Base-by-base conservation (phyloP, 176 grass and related monocot species). In the Bothriochloa decipiens region DNA sequence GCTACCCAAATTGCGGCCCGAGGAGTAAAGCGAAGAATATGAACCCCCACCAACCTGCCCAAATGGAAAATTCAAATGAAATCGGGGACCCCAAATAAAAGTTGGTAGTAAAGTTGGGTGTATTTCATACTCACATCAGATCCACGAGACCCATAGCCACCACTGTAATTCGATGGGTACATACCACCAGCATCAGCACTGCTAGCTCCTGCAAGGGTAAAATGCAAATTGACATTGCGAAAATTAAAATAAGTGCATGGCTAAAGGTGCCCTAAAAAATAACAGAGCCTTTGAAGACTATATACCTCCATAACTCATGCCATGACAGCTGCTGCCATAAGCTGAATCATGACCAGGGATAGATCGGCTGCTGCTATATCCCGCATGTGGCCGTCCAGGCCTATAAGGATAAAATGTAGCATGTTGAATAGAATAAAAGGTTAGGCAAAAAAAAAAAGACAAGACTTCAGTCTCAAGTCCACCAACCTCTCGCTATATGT, bases 281-380 rank as follows among this genome's bases (percentile, higher is more conserved):
- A 76, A 74, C 47, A 74, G 52, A 53, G 63, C n/a, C 40, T 37
- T 84, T 63, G 76, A 80, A 80, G 37, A 65, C 46, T 49, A 81
- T 49, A 81, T 94, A 94, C 96, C 93, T 88, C 83, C 90, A 88
- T 96, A 98, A 83, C 33, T 79, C 87, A 89, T 61, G 75, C 88
- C 89, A 84, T 98, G 87, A 46, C 86, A 89, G 77, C 81, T 89
- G 60, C 81, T 89, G 37, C 86, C 87, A 82, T 96, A 98, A 39
- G 91, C 67, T 22, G 84, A 58, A 86, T 98, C 91, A 78, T 91
- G 87, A 87, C 52, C 78, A 86, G 93, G 90, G 11, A 96, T 47
- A 66, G 86, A 81, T 57, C 91, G 81, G 42, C 86, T 74, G 63
- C 84, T 83, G 82, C 83, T 81, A 82, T 94, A 98, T 74, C 87